Base-by-base conservation (phyloP, 176 grass and related monocot genomes). In the Oryza punctata region DNA sequence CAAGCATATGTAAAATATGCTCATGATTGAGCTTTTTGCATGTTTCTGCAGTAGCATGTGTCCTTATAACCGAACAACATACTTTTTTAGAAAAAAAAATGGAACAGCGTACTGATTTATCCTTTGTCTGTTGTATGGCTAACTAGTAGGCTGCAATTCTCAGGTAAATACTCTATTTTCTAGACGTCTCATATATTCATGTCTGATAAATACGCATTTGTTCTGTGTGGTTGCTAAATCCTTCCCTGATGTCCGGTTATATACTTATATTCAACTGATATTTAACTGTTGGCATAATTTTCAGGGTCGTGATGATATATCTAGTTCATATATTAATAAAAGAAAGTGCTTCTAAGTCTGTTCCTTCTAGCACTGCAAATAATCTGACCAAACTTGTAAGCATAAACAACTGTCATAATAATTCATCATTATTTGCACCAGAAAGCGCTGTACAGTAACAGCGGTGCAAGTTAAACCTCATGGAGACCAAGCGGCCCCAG, bases 1-100 rank as follows among this genome's bases (percentile, higher is more conserved):
- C 41, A 77, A 89, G 45, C 25, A 7, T 46, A 65, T 78, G 28
- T 85, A 70, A 89, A 64, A 81, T 76, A 41, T 76, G 14, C 65
- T 69, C 38, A 80, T 76, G 37, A 70, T 80, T 80, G 28, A 29
- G 25, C 47, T 75, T 82, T 84, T 85, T 85, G 77, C 69, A 64
- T 28, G 47, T 24, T 13, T 13, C 76, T 74, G 19, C 63, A 16
- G 16, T 75, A 68, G 69, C 69, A 61, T 57, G 61, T 68, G 69
- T 78, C 59, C 59, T 86, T 75, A 25, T 59, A 84, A 57, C 44
- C 2, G 10, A 75, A 41, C 46, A 68, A 46, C 64, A 75, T 38
- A 29, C 9, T 65, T 32, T 84, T 27, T 15, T 18, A 8, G 7
- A 8, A 67, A 75, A 2, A 38, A 25, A 84, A 9, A 87, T 68